These are phyloP conservation scores for Nigrospora sphaerica DNA, from an alignment of 2,329 filamentous ascomycete species.

Conservation along the genomic window DNA sequence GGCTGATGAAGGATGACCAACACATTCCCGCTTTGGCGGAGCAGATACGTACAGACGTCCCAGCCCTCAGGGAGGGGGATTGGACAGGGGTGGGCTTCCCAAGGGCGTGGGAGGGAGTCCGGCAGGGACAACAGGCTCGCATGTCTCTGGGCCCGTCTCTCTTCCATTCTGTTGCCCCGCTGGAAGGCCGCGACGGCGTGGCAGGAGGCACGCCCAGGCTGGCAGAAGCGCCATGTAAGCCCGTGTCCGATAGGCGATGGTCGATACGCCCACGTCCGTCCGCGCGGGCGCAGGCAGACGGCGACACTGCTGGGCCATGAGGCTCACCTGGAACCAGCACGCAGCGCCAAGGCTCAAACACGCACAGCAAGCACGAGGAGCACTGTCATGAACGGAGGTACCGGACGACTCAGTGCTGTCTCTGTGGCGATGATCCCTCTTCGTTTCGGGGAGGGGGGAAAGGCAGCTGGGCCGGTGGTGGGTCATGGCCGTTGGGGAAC, in stretches of 20 bases:
- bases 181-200: too few species aligned
- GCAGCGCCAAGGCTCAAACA: conserved; percentile 10
- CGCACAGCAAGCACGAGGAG: conserved; percentile 8
- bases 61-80: not conserved
- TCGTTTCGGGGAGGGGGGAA: not conserved
- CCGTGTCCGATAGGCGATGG: too few species aligned
- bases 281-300: too few species aligned
- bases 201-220: too few species aligned
- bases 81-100: too few species aligned
- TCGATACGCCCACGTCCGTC: too few species aligned
- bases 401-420: not conserved
- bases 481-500: conserved; percentile 25
- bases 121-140: too few species aligned
- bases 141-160: too few species aligned
- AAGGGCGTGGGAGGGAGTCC: too few species aligned
- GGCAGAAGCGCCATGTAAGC: too few species aligned
- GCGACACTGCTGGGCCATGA: too few species aligned
- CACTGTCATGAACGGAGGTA: not conserved
- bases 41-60: not conserved
- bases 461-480: conserved; percentile 12
- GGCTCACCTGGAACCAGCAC: conserved; percentile 7
- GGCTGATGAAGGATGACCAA: conserved; percentile 27
- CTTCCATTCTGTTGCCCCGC: too few species aligned
- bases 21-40: conserved; percentile 26
- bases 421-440: conserved; percentile 15